Percentiles rank a stretch among this genome's conserved stretches.
phyloP scores from a whole-genome alignment of 2,329 filamentous ascomycete genomes.

The Balansia obtecta region DNA sequence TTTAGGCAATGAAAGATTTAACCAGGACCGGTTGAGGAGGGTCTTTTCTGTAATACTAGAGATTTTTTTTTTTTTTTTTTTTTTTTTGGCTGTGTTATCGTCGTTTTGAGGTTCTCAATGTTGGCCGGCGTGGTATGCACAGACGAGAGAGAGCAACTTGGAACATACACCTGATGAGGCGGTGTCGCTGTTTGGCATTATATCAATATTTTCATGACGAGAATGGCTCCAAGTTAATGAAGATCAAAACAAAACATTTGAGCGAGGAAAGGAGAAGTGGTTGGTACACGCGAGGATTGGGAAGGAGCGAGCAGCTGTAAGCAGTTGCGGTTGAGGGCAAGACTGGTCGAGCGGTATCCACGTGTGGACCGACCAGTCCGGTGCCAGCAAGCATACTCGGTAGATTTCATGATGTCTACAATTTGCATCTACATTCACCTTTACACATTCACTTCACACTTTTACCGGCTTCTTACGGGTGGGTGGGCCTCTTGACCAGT shows the following conservation, averaged over 20 bases:
- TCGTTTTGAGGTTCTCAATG: not conserved
- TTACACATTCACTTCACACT: not conserved
- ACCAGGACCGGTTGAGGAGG: not conserved
- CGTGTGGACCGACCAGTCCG: not conserved
- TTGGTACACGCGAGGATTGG: not conserved
- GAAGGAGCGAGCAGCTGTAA: not conserved
- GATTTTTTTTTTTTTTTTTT: not conserved
- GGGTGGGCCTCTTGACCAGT: no score
- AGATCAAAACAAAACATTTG: not conserved
- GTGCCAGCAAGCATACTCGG: not conserved
- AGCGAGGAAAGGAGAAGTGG: not conserved
- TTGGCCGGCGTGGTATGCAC: not conserved
- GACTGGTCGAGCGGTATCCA: not conserved
- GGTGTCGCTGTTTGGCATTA: not conserved
- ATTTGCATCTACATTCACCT: not conserved
- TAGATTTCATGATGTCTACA: not conserved
- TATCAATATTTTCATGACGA: not conserved
- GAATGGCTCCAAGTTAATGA: not conserved
- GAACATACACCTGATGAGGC: not conserved
- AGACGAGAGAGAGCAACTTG: not conserved
- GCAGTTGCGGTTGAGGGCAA: not conserved
- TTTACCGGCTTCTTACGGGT: not conserved
- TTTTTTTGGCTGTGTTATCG: not conserved
- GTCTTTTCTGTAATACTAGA: conserved; percentile 2
- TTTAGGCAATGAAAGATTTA: conserved; percentile 1